Percentiles rank a stretch among this genome's conserved stretches.
These are phyloP conservation scores for Sclerotinia subarctica DNA, from an alignment of 2,329 filamentous ascomycete species.

Conservation along the genomic window DNA sequence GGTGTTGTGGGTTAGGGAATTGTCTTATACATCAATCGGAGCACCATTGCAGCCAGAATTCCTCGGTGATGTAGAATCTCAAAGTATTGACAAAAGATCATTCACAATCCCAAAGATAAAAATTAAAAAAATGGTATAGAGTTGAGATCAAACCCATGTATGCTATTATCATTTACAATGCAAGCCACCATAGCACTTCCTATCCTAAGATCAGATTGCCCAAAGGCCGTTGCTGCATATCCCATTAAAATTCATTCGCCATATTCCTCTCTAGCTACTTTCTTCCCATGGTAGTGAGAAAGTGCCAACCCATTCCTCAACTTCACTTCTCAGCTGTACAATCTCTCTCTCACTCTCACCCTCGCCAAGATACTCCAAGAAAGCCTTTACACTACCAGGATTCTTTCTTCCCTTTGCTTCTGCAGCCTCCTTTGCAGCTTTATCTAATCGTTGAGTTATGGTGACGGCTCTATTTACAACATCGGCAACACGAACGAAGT, in stretches of 20 bases:
- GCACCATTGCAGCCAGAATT: too few species aligned
- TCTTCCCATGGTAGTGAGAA: conserved; percentile 67
- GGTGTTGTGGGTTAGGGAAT: too few species aligned
- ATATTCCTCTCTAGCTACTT: conserved; percentile 4
- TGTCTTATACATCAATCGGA: too few species aligned
- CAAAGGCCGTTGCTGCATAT: not conserved
- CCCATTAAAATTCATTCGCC: conserved; percentile 2
- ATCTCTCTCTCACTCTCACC: conserved; percentile 69
- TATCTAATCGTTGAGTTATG: conserved; percentile 74
- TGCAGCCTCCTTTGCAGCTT: conserved; percentile 65
- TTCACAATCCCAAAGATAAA: not conserved
- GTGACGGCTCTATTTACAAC: conserved; percentile 81
- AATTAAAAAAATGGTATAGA: not conserved
- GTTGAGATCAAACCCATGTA: conserved; percentile 16
- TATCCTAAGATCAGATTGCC: not conserved
- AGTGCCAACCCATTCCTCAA: conserved; percentile 75
- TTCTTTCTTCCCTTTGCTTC: conserved; percentile 65
- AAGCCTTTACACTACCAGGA: conserved; percentile 62
- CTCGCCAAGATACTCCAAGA: conserved; percentile 64
- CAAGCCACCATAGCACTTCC: not conserved
- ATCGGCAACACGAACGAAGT: conserved; percentile 83
- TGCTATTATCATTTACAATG: conserved; percentile 10
- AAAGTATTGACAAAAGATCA: too few species aligned
- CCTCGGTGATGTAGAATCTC: too few species aligned
- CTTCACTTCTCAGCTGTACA: conserved; percentile 68